Evolutionary conservation across 495 filamentous ascomycete species (phyloP).

Genomic region (Aspergillus sclerotiicarbonarius): DNA sequence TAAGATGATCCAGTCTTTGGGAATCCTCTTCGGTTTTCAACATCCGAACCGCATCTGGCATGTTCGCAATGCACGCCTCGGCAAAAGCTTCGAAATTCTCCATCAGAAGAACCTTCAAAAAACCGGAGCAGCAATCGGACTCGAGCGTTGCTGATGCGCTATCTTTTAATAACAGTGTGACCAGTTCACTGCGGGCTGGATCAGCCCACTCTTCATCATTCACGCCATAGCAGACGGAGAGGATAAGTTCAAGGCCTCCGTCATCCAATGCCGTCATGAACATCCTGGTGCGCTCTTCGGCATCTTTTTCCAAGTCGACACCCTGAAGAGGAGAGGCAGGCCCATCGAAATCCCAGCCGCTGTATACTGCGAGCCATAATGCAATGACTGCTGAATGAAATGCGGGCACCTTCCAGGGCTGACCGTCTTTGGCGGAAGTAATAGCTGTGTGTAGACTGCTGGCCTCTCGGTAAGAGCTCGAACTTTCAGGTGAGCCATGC

Average conservation of each 20-base stretch:
- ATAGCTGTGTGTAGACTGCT: conserved; percentile 66
- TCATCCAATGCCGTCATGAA: conserved; percentile 80
- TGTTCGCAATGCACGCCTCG: conserved; percentile 89
- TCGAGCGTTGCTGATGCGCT: conserved; percentile 64
- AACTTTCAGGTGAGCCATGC: conserved; percentile 71
- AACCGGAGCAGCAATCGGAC: conserved; percentile 54
- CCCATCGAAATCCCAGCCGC: conserved; percentile 77
- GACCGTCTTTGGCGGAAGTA: conserved; percentile 58
- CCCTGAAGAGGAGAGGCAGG: conserved; percentile 51
- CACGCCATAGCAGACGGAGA: conserved; percentile 78
- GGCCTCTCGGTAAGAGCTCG: conserved; percentile 58
- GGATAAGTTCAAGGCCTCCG: conserved; percentile 86
- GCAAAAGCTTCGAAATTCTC: conserved; percentile 78
- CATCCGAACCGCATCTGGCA: conserved; percentile 85
- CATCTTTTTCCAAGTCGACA: conserved; percentile 62
- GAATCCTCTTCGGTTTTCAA: conserved; percentile 88
- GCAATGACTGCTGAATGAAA: conserved; percentile 72
- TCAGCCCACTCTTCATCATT: conserved; percentile 77
- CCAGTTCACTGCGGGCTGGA: conserved; percentile 68
- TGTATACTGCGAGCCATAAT: conserved; percentile 91
- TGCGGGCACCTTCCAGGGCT: conserved; percentile 64
- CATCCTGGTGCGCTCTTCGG: conserved; percentile 62
- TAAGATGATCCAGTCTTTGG: conserved; percentile 68
- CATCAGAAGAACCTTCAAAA: conserved; percentile 69
- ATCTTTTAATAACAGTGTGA: conserved; percentile 74